A percentile compares a stretch with the other conserved stretches of the same genome.
Conservation (phyloP, 306 rosid genomes). For the Inga leiocalycina region DNA sequence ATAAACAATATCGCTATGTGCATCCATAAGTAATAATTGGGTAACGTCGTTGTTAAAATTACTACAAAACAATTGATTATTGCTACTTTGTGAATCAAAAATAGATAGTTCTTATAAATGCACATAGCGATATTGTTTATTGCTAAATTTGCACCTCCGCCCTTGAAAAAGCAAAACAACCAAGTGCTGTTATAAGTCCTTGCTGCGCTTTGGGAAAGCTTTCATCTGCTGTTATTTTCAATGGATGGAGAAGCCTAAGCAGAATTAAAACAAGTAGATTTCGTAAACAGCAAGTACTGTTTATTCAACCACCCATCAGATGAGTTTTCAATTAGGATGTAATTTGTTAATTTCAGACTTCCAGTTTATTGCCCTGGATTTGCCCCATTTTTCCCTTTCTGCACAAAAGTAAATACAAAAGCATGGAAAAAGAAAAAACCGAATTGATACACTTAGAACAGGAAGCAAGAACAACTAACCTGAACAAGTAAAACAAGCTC, state of each 20-base stretch:
- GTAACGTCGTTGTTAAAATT: no score
- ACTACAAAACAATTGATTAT: no score
- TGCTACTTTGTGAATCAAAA: no score
- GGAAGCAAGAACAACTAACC: constrained; percentile 54
- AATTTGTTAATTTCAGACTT: neutral
- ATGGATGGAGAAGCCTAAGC: neutral
- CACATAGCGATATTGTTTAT: no score
- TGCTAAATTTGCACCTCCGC: no score
- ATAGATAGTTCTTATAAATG: no score
- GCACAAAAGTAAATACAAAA: neutral
- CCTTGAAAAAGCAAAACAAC: no score
- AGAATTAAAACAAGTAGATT: neutral
- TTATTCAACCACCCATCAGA: neutral
- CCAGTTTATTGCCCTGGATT: neutral
- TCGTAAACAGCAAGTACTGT: neutral
- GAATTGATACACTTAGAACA: neutral
- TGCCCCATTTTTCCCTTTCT: neutral
- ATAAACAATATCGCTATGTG: no score
- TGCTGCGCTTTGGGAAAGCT: neutral
- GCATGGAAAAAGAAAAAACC: neutral
- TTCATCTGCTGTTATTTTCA: neutral
- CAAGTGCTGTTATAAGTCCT: neutral
- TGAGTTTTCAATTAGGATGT: neutral
- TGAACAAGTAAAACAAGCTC: constrained; percentile 82
- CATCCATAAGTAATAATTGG: no score